Evolutionary conservation across 352 stramenopile genomes (phyloP).

Genomic region (Blastocystis sp.): DNA sequence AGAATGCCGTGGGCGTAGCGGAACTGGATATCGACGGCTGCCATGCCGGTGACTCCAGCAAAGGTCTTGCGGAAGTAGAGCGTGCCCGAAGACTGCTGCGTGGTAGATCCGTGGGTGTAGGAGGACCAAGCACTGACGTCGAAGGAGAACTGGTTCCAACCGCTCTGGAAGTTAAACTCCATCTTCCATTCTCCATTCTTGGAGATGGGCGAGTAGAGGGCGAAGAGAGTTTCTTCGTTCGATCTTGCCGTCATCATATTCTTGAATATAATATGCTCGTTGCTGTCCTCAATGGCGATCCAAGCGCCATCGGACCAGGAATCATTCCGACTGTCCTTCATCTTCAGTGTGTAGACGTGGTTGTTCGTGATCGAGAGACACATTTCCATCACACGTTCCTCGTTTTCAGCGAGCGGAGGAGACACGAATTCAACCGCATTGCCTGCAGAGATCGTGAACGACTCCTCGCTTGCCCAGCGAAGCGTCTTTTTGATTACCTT

Average conservation of each 20-base stretch:
- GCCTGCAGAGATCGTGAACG: neutral
- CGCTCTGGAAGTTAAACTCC: neutral
- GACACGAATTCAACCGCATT: neutral
- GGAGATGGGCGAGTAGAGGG: neutral
- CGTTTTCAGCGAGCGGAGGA: neutral
- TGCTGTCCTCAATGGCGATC: neutral
- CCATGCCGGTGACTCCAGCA: neutral
- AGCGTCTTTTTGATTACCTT: neutral
- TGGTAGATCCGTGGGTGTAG: neutral
- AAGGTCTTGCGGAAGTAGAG: neutral
- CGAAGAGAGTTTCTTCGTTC: neutral
- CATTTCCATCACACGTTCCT: neutral
- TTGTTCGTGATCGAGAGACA: neutral
- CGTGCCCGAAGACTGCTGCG: neutral
- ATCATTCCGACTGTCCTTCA: neutral
- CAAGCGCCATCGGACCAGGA: neutral
- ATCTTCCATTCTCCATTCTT: constrained; percentile 1
- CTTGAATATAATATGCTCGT: neutral
- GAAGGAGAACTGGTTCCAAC: neutral
- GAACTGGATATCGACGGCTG: neutral
- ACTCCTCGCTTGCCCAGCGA: neutral
- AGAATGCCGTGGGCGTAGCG: neutral
- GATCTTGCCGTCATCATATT: neutral
- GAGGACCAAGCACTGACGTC: neutral
- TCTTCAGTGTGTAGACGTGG: neutral